These are phyloP conservation scores for Ceriops decandra DNA, from an alignment of 345 rosid genomes.

Conservation along the genomic window DNA sequence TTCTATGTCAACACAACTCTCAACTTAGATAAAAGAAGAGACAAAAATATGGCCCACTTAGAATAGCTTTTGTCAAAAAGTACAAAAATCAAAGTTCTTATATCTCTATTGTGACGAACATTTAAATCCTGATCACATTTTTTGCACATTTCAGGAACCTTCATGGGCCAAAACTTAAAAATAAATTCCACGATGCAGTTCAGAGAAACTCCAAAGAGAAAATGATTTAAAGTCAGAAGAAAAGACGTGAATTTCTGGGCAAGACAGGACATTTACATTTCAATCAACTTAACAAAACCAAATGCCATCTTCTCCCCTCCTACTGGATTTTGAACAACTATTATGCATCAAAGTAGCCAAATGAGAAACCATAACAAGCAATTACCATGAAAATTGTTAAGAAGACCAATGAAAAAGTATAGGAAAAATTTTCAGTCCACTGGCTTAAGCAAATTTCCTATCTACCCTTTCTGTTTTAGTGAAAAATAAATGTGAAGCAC, in stretches of 20 bases:
- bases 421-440: no score
- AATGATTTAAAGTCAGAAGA: not conserved
- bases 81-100: no score
- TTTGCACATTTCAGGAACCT: no score
- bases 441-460: no score
- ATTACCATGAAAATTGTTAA: not conserved
- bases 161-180: no score
- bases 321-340: not conserved
- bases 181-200: no score
- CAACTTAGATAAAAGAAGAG: not conserved
- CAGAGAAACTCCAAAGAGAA: not conserved
- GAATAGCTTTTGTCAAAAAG: no score
- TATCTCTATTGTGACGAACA: no score
- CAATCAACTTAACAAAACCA: constrained; percentile 4
- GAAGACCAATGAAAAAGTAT: not conserved
- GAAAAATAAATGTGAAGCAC: not conserved
- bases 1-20: no score
- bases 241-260: not conserved
- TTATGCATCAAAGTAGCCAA: not conserved
- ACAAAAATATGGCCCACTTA: no score
- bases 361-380: not conserved
- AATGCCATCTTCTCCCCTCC: not conserved
- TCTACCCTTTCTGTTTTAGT: not conserved
- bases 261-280: not conserved
- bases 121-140: no score